Conservation (phyloP, 495 filamentous ascomycete species). For the Melanomma pulvis-pyrius region DNA sequence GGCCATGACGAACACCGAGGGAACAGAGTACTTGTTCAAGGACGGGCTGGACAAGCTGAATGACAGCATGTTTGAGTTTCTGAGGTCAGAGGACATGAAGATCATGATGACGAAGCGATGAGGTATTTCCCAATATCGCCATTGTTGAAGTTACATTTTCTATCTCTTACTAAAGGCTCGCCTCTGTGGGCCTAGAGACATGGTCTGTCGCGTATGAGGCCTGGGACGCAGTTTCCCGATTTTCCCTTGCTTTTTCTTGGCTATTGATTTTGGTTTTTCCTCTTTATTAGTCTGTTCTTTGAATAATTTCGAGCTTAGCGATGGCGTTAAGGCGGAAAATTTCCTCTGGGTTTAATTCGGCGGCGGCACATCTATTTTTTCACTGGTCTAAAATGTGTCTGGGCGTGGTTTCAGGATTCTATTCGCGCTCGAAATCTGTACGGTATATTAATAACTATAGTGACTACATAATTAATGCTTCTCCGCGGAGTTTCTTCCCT, state of each 20-base stretch:
- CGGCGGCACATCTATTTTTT: not conserved
- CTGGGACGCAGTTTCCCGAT: not conserved
- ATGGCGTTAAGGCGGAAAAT: not conserved
- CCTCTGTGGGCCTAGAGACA: too few relatives aligned
- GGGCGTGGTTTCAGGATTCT: too few relatives aligned
- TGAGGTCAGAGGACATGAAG: conserved; percentile 24
- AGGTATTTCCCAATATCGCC: not conserved
- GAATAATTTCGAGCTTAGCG: not conserved
- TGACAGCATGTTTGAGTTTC: conserved; percentile 21
- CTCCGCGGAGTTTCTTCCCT: not conserved
- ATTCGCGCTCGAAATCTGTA: too few relatives aligned
- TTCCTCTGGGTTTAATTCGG: not conserved
- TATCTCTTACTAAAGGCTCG: not conserved
- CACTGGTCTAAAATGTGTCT: not conserved
- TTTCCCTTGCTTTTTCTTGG: not conserved
- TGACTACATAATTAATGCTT: not conserved
- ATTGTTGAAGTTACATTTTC: not conserved
- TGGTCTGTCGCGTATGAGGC: not conserved
- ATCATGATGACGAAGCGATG: conserved; percentile 21
- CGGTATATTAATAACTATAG: not conserved
- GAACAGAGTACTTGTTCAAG: conserved; percentile 25
- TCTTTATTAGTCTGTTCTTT: too few relatives aligned
- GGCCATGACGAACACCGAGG: conserved; percentile 25
- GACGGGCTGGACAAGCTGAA: conserved; percentile 20
- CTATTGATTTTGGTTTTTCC: not conserved